Base-by-base conservation (phyloP, 345 rosid genomes). In the Aethionema arabicum region DNA sequence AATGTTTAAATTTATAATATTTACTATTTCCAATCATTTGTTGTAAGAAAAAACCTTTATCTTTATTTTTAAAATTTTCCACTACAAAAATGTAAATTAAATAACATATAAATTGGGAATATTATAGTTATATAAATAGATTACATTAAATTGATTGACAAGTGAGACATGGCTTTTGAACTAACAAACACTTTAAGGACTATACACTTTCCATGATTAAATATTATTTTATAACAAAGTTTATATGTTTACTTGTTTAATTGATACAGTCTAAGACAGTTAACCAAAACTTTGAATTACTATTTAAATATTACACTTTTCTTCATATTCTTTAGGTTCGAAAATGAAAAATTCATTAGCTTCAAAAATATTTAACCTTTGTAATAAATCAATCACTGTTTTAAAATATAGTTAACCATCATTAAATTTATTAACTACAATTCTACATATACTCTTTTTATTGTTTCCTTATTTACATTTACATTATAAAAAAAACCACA, bases 231-330 rank as follows among this genome's bases (percentile, higher is more conserved):
- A 40, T 54, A 47, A n/a, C 31, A 61, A 61, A 62, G 68, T 39
- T 33, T 31, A 11, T 69, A 47, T 61, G 57, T 61, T 21, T 53
- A 61, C 73, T 69, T 69, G 62, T 69, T 69, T 60, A 10, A 69
- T 69, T 69, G 56, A 48, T 7, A 53, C 32, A 54, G 67, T 61
- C 37, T 30, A 44, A 61, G 15, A 53, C 35, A 45, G 56, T 68
- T 35, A 52, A 21, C 67, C 55, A 61, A 32, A 38, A 11, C 38
- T 61, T 47, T 60, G 49, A 68, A 44, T 52, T 29, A 60, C 41
- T 59, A 33, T 29, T 58, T n/a, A 27, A 39, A 37, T 12, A 21
- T 21, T 21, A 21, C 27, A 21, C 27, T 21, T 21, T 21, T 21
- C 27, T 21, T 21, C 27, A 21, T 21, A 21, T 21, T n/a, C n/a